Evolutionary conservation across 495 filamentous ascomycete species (phyloP), one percentile per base, ranked within the genome.

Genomic region (Aspergillus cavernicola): DNA sequence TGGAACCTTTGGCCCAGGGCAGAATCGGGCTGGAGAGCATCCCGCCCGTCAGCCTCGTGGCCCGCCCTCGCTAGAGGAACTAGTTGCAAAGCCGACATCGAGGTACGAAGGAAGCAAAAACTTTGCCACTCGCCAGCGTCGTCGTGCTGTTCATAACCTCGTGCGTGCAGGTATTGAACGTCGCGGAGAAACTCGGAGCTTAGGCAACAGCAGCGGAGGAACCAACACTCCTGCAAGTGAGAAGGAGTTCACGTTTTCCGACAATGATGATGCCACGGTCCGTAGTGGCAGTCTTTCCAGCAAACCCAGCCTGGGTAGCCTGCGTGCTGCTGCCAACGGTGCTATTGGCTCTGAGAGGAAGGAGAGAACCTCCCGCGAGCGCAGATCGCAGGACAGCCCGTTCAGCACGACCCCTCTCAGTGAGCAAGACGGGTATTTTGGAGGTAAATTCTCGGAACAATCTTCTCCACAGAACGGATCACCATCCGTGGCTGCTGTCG

Each of bases 41-140:
- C 93, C 93, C 4, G 75, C 86, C 52, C 93, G 93, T 55, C 95
- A 97, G 68, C 93, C 93, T 41, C 89, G 91, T 62, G 91, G 91
- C 26, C 93, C 93, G 15, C 95, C 95, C 5, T 82, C 88, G 2
- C 77, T 97, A 38, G 95, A 99, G 58, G 92, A 99, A 68, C 83
- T 99, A 50, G 80, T 85, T 54, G 83, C 85, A 22, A 92, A 90
- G 70, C 93, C 93, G 6, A 99, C 93, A 4, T 85, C 89, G 39
- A 96, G 91, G 71, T 85, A 93, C 57, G 92, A 96, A 62, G 93
- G 95, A 31, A 96, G 92, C 83, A 95, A 96, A 80, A 99, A 99
- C 73, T 99, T 99, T 70, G 86, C 89, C 16, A 86, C 90, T 28
- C 92, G 92, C 56, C 91, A 93, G 62, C 91, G 93, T 42, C 91